phyloP scores from a whole-genome alignment of 1,139 yeast genomes.

The Magnusiomyces magnusii region DNA sequence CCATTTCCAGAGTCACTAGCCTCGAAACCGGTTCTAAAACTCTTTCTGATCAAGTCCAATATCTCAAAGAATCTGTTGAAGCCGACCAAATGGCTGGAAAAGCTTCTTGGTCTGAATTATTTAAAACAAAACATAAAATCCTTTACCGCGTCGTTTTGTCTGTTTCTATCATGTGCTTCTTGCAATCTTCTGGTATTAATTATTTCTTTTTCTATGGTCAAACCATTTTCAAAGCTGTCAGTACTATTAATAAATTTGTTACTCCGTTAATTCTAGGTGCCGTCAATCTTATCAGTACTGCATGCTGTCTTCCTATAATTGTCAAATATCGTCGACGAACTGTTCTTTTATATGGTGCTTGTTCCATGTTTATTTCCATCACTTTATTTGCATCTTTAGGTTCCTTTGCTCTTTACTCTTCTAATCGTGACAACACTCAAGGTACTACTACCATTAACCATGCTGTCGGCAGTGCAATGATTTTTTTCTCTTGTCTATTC shows the following conservation, averaged over 20 bases:
- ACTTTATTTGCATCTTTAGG: constrained; percentile 64
- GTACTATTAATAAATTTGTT: constrained; percentile 53
- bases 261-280: constrained; percentile 72
- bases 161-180: constrained; percentile 56
- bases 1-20: constrained; percentile 57
- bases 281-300: constrained; percentile 70
- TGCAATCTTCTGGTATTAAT: constrained; percentile 74
- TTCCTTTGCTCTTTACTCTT: constrained; percentile 29
- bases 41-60: constrained; percentile 50
- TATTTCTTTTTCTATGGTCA: constrained; percentile 81
- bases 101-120: constrained; percentile 59
- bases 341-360: constrained; percentile 55
- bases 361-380: constrained; percentile 57
- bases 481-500: constrained; percentile 68
- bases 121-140: constrained; percentile 60
- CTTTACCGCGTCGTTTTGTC: constrained; percentile 61
- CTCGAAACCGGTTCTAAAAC: constrained; percentile 54
- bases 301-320: constrained; percentile 56
- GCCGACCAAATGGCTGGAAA: constrained; percentile 55
- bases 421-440: background rate
- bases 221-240: constrained; percentile 67
- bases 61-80: constrained; percentile 56
- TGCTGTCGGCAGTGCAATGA: constrained; percentile 55
- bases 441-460: background rate
- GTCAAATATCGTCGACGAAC: constrained; percentile 66